Evolutionary conservation across 2,329 filamentous ascomycete species (phyloP), one percentile per base, ranked within the genome.

Genomic region (Aspergillus sp.): DNA sequence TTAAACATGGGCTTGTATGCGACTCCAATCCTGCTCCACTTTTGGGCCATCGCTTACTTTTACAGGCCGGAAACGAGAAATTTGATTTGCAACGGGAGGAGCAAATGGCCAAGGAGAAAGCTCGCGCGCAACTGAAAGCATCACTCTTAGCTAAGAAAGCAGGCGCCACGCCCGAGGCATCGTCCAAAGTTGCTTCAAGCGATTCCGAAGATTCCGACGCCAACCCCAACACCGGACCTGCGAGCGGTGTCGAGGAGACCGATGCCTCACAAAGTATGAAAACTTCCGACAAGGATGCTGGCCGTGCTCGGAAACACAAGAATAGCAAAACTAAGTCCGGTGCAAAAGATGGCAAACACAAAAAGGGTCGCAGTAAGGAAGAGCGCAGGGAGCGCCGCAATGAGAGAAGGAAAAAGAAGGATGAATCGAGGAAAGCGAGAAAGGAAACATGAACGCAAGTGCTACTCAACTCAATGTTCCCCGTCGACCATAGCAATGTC

Each of bases 1-100:
- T 99, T 67, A 91, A 89, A 70, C 85, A 90, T 59, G 91, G 90
- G 53, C 77, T 98, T 68, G 88, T 90, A 77, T 66, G 84, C n/a
- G 11, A 17, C 6, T 5, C 17, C 19, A 27, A 23, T 35, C 53
- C 49, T 21, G n/a, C 17, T 14, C 15, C 41, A 7, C 33, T 57
- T 14, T 11, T 33, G 39, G 23, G 31, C 21, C 35, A 39, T 55
- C 67, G 54, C 63, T 72, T 55, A 70, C 45, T 23, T 33, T 4
- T 27, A 15, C 48, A 79, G 77, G 70, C 76, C 55, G 77, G 77
- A 37, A 81, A 85, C 69, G 73, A 83, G 37, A 80, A 81, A 67
- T 74, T 79, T 62, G 80, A 84, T 58, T 62, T 80, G 8, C 73
- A 81, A 66, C 74, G 76, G 55, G 80, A 81, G 48, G 77, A 82